Evolutionary conservation across 805 yeast genomes (phyloP).

Genomic region (Candida adriatica): DNA sequence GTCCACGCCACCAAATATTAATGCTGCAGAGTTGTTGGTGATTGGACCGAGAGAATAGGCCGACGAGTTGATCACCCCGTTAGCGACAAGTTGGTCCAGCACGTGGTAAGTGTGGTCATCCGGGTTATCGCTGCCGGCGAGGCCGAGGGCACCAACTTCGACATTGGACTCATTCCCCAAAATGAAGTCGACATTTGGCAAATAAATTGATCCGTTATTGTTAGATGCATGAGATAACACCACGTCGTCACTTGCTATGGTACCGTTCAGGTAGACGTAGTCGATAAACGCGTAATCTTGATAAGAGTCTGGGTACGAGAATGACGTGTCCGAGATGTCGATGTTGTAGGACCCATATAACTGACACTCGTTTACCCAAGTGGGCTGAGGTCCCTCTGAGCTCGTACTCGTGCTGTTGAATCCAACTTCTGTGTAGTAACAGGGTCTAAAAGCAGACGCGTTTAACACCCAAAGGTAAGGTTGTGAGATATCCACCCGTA

Average conservation of each 20-base stretch:
- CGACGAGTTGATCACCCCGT: conserved; percentile 28
- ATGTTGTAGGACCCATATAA: conserved; percentile 12
- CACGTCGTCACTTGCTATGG: conserved; percentile 11
- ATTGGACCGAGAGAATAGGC: conserved; percentile 38
- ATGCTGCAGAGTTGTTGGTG: conserved; percentile 22
- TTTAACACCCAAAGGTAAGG: conserved; percentile 32
- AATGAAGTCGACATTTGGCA: conserved; percentile 30
- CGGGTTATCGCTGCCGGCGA: conserved; percentile 26
- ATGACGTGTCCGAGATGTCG: conserved; percentile 4
- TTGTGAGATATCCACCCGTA: conserved; percentile 32
- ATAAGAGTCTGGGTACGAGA: not conserved
- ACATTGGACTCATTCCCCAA: conserved; percentile 31
- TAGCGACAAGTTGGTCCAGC: conserved; percentile 26
- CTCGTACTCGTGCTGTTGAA: too few species aligned
- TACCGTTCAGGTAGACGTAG: conserved; percentile 15
- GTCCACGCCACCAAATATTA: conserved; percentile 58
- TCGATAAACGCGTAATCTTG: conserved; percentile 9
- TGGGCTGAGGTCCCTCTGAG: too few species aligned
- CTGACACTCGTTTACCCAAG: conserved; percentile 8
- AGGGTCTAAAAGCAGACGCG: conserved; percentile 7
- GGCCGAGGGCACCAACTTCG: conserved; percentile 38
- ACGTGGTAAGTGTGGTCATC: conserved; percentile 14
- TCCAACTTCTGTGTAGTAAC: too few species aligned
- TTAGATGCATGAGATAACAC: conserved; percentile 1
- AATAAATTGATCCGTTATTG: conserved; percentile 3